Base-by-base conservation (phyloP, 73 alveolate species). In the Blepharisma japonicum region DNA sequence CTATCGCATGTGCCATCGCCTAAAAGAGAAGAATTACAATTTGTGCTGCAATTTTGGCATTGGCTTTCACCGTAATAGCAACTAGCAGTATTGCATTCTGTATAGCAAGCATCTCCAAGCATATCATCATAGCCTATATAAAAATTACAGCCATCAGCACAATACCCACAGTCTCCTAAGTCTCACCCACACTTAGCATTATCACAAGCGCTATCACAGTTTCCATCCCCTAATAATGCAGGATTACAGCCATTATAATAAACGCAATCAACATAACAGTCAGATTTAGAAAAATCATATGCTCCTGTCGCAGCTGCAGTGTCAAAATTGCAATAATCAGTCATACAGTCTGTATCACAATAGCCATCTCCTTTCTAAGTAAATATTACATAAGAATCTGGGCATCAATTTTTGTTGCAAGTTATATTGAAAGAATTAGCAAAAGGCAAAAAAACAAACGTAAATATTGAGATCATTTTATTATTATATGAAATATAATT, bases 221-320 rank as follows among this genome's bases (percentile, higher is more conserved):
- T 61, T 1, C 21, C 14, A 23, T 61, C 21, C 4, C 49, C 49
- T 18, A 61, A 23, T 23, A 11, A 11, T 1, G 0, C 50, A 18
- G 77, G 77, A 23, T 4, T 23, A 21, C 77, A 61, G 42, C 71
- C 77, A 61, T n/a, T 61, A n/a, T 61, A 9, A n/a, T 61, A 9
- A 2, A 61, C 18, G 4, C 77, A 61, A 23, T 18, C 55, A 3
- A 11, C 0, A 61, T 61, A 61, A 61, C 42, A 61, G 66, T 51
- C 66, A 14, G 66, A 51, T 11, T 14, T 14, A 51, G 66, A 11
- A 18, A 51, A 51, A 18, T 51, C 66, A 51, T 51, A 14, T 1
- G 66, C 5, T 2, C 3, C 27, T 11, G n/a, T 51, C 0, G 66
- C 0, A 1, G 4, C 0, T 14, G 0, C n/a, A 1, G 66, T 51